Evolutionary conservation across 306 rosid species (phyloP).

Genomic region (Lithocarpus polystachyus): DNA sequence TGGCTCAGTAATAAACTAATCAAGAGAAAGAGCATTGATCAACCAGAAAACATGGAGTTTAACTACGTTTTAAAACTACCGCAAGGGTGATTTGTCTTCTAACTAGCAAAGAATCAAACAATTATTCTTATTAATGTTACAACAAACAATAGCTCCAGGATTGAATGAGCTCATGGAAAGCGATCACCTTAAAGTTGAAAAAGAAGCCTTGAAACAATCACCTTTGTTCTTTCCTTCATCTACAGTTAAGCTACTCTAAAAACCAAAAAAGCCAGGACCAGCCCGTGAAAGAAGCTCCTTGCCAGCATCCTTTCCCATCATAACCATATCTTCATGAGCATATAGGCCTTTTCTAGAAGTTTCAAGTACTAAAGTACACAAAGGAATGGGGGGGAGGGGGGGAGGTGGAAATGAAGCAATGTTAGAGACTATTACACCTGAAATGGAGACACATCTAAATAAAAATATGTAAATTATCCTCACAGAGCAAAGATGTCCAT

Average conservation of each 20-base stretch:
- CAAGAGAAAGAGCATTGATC: not conserved
- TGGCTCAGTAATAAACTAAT: not conserved
- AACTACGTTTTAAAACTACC: not conserved
- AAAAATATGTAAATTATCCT: not conserved
- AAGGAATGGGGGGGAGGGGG: not conserved
- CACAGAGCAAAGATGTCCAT: slow-evolving; percentile 13
- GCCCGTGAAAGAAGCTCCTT: slow-evolving; percentile 81
- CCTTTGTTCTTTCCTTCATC: not conserved
- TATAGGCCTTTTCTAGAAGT: slow-evolving; percentile 73
- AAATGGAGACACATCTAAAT: slow-evolving; percentile 1
- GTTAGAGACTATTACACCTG: not conserved
- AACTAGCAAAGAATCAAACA: slow-evolving; percentile 13
- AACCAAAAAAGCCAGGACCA: slow-evolving; percentile 72
- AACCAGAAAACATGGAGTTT: not conserved
- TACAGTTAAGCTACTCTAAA: slow-evolving; percentile 14
- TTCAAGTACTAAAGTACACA: slow-evolving; percentile 56
- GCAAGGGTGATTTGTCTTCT: slow-evolving; percentile 6
- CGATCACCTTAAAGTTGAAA: not conserved
- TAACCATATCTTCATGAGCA: slow-evolving; percentile 62
- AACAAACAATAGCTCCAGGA: slow-evolving; percentile 1
- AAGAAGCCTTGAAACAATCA: no score
- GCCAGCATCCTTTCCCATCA: slow-evolving; percentile 86
- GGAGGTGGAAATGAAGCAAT: not conserved
- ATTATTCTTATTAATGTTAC: not conserved
- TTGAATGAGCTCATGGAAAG: slow-evolving; percentile 1